phyloP scores from a whole-genome alignment of 2,329 filamentous ascomycete species.

The Nothophaeocryptopus gaeumannii region DNA sequence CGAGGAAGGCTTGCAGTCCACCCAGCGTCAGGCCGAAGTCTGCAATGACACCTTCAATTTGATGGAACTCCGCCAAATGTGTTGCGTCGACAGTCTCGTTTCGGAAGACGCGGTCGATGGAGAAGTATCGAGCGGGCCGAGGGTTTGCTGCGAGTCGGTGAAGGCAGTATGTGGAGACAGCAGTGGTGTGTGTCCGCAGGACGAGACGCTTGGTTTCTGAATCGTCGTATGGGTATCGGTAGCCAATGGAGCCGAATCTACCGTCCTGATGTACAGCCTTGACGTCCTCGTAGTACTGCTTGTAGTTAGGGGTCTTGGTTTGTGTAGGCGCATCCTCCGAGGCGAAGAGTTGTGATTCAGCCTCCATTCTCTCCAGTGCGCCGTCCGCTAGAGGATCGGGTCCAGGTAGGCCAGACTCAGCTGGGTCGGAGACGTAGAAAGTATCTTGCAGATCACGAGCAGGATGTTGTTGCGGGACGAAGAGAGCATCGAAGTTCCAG shows the following conservation, averaged over 20 bases:
- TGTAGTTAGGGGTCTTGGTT: conserved; percentile 59
- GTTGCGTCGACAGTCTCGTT: conserved; percentile 98
- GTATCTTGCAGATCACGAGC: conserved; percentile 97
- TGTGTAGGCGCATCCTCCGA: conserved; percentile 38
- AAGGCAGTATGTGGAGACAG: conserved; percentile 85
- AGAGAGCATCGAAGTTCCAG: conserved; percentile 98
- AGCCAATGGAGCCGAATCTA: conserved; percentile 92
- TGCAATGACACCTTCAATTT: conserved; percentile 96
- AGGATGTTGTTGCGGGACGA: conserved; percentile 95
- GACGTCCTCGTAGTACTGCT: conserved; percentile 85
- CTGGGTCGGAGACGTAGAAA: conserved; percentile 94
- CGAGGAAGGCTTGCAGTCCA: conserved; percentile 90
- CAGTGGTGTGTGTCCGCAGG: conserved; percentile 92
- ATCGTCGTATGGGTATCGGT: conserved; percentile 88
- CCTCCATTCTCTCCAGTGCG: conserved; percentile 50
- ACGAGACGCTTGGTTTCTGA: conserved; percentile 85
- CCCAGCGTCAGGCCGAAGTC: conserved; percentile 92
- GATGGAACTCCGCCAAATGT: conserved; percentile 96
- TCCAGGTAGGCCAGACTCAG: conserved; percentile 65
- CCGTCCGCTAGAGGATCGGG: conserved; percentile 52
- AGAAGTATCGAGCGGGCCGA: conserved; percentile 92
- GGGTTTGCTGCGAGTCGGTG: conserved; percentile 82
- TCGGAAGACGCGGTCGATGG: conserved; percentile 95
- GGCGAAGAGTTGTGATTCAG: conserved; percentile 51
- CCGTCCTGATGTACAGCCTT: conserved; percentile 83